Base-by-base conservation (phyloP, 2,329 filamentous ascomycete species). In the Apiospora rasikravindrae region DNA sequence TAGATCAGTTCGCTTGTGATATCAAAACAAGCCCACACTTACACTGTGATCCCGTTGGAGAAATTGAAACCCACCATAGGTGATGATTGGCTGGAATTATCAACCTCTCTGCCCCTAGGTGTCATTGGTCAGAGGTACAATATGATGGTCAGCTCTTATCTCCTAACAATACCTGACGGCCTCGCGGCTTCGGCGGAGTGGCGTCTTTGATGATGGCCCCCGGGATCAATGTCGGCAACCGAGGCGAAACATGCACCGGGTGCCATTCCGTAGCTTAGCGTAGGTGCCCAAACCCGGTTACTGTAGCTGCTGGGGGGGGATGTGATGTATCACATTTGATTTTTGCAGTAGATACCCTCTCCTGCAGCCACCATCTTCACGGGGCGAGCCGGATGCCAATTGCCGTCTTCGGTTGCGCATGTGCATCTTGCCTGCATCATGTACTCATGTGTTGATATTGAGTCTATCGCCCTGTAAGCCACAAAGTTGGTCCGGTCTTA, bases 21-120 rank as follows among this genome's bases (percentile, higher is more conserved):
- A 64, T 64, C 29, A 40, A 22, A 24, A 40, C 33, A 64, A 13
- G 29, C 22, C 33, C 57, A 40, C 19, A 64, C 57, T 40, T 64
- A n/a, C 57, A 40, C 22, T 64, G 57, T 64, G 57, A 64, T 64
- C 57, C 57, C 57, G 33, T 40, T 40, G 57, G 22, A 64, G 57
- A 24, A 64, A 8, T 40, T 16, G 19, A n/a, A 40, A 24, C 33
- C 19, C 10, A 24, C 22, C 57, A 40, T 24, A 10, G 2, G 33
- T 29, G 7, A 40, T n/a, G 19, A 57, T 64, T 40, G 33, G 29
- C 33, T 7, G 3, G 37, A 64, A 22, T 13, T 22, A 19, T 8
- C 57, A 40, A 40, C 19, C 57, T 22, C 13, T 10, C 57, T 13
- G 57, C 19, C 2, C 22, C 33, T n/a, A 10, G 29, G 14, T 24